Conservation (phyloP, 176 grass and related monocot species). For the Echinochloa phyllopogon region DNA sequence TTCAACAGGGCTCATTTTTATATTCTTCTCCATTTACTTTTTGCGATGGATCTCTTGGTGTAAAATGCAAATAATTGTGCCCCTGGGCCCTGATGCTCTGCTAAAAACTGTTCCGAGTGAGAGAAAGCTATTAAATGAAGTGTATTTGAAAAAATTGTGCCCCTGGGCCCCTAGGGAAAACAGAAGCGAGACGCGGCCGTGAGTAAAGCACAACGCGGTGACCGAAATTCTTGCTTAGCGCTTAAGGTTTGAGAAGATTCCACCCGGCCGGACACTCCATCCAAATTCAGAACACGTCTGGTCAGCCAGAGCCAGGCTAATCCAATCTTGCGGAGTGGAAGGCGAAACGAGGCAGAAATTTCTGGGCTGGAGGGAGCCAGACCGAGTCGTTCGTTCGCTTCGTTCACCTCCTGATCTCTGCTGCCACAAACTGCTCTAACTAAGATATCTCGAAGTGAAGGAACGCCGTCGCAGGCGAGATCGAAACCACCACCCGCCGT, state of each 20-base stretch:
- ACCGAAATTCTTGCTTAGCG: conserved; percentile 15
- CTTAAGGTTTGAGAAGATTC: not conserved
- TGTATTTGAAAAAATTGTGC: no score
- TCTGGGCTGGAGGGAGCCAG: not conserved
- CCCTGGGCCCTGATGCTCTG: no score
- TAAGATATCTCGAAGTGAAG: not conserved
- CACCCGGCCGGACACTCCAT: not conserved
- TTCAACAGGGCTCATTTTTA: no score
- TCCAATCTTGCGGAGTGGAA: not conserved
- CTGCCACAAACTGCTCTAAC: not conserved
- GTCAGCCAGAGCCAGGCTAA: not conserved
- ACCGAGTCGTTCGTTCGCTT: not conserved
- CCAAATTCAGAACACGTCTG: not conserved
- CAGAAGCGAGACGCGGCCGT: not conserved
- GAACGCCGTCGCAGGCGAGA: not conserved
- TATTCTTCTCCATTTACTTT: no score
- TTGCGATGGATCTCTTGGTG: no score
- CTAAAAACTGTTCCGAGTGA: no score
- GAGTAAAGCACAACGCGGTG: not conserved
- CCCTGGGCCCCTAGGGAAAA: no score
- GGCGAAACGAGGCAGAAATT: not conserved
- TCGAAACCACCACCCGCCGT: not conserved
- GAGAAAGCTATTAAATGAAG: no score
- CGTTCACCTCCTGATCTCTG: not conserved
- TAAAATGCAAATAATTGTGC: no score